Evolutionary conservation across 1,284 basidiomycete species (phyloP), one percentile per base, ranked within the genome.

Genomic region (Puccinia coronata): DNA sequence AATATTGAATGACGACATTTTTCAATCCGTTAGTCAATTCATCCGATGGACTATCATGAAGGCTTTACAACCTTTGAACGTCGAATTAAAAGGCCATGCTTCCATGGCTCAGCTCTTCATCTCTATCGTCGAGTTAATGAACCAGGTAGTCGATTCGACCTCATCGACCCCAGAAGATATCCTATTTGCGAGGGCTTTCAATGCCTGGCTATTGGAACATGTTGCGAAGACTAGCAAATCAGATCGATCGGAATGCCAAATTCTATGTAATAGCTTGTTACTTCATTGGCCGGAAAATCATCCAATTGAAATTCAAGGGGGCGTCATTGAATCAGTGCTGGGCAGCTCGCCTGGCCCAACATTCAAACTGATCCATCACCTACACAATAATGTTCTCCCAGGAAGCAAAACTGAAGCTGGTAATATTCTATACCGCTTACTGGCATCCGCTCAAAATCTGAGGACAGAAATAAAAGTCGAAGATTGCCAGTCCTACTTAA

Each of bases 261-360:
- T 14, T 23, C 41, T 80, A 53, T 70, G 59, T 23, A 31, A 73
- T 51, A 61, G 31, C 47, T 34, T 80, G 28, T 59, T 73, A 34
- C 70, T 80, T n/a, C 57, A 80, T 55, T 80, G 79, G 79, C 79
- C 79, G 49, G 70, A 80, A 36, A 73, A 25, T 12, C 55, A 61
- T n/a, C 25, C 73, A 25, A 49, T 53, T 20, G 14, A 34, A 72
- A 14, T 59, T 16, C 28, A 47, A 12, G 55, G 51, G 20, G 34
- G 41, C 43, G 70, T 55, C n/a, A 80, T 70, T n/a, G 34, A 63
- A n/a, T 28, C 47, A 41, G 55, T 70, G 5, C 69, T 80, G 34
- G 41, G 28, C n/a, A 72, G 57, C 61, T 49, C 69, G 6, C 53
- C 71, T 43, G 71, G 53, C 20, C 70, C 70, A 23, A 43, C 70